A percentile compares a stretch with the other conserved stretches of the same genome.
Evolutionary conservation across 306 rosid genomes (phyloP).

Genomic region (Coriaria nepalensis): DNA sequence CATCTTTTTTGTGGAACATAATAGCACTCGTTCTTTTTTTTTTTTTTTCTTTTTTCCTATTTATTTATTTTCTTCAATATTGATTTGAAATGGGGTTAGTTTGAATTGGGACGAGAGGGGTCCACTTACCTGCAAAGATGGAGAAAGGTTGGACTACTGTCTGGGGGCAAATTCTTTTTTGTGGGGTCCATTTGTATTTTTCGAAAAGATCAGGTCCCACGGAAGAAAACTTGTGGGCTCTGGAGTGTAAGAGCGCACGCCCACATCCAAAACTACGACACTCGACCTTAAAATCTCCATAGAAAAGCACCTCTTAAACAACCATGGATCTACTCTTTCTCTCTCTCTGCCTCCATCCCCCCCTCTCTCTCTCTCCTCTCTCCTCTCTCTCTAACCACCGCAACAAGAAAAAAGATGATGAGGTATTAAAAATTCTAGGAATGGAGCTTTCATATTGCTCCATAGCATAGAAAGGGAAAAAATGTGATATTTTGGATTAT

Average conservation of each 20-base stretch:
- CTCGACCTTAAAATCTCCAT: slow-evolving; percentile 61
- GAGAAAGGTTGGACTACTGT: slow-evolving; percentile 13
- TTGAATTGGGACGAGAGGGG: slow-evolving; percentile 27
- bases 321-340: slow-evolving; percentile 23
- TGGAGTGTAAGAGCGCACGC: slow-evolving; percentile 42
- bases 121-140: slow-evolving; percentile 37
- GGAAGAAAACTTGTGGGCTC: slow-evolving; percentile 15
- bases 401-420: slow-evolving; percentile 25
- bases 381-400: slow-evolving; percentile 51
- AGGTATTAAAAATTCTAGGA: background rate
- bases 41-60: slow-evolving; percentile 6
- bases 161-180: background rate
- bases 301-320: slow-evolving; percentile 53
- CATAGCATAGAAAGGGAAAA: too few species aligned
- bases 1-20: too few species aligned
- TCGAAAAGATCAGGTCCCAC: slow-evolving; percentile 32
- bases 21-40: background rate
- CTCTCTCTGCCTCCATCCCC: slow-evolving; percentile 10
- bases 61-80: too few species aligned
- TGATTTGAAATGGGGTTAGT: slow-evolving; percentile 8
- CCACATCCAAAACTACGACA: slow-evolving; percentile 68
- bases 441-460: slow-evolving; percentile 1
- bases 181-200: slow-evolving; percentile 31
- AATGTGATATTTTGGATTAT: too few species aligned
- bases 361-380: slow-evolving; percentile 26